These are phyloP conservation scores for Pseudophaeomoniella oleicola DNA, from an alignment of 2,329 filamentous ascomycete species.

Conservation along the genomic window DNA sequence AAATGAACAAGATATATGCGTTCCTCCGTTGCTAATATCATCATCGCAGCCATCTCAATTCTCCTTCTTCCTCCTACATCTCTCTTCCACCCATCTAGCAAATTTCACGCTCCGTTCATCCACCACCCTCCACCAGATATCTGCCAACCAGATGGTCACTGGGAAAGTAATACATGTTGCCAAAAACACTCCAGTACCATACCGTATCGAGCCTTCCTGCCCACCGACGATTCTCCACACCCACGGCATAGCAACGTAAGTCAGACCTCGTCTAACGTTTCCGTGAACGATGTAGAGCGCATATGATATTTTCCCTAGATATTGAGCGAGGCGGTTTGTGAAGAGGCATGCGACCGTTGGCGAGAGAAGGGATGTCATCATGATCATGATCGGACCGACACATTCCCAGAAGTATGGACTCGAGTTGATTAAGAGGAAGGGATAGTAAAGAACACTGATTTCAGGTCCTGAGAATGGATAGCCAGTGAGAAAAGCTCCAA, in stretches of 20 bases:
- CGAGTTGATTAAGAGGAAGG: background rate
- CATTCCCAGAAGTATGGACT: conserved; percentile 1
- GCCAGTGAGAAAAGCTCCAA: background rate
- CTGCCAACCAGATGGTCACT: conserved; percentile 37
- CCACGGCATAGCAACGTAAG: conserved; percentile 7
- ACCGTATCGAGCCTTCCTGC: conserved; percentile 21
- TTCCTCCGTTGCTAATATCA: too few species aligned
- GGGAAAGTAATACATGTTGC: conserved; percentile 25
- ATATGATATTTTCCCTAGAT: conserved; percentile 17
- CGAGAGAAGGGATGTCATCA: conserved; percentile 3
- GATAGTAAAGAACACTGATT: background rate
- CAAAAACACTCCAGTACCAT: conserved; percentile 22
- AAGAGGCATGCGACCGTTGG: conserved; percentile 10
- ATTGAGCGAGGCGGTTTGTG: conserved; percentile 10
- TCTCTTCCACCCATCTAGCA: conserved; percentile 36
- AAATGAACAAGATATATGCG: too few species aligned
- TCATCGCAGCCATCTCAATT: too few species aligned
- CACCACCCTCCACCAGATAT: conserved; percentile 44
- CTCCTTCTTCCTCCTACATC: too few species aligned
- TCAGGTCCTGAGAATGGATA: background rate
- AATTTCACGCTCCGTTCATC: conserved; percentile 37
- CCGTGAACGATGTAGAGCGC: conserved; percentile 17
- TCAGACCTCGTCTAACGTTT: conserved; percentile 4
- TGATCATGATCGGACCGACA: conserved; percentile 2
- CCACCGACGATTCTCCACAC: conserved; percentile 14